Evolutionary conservation across 805 yeast genomes (phyloP), one percentile per base, ranked within the genome.

Genomic region (Grigorovia jiainica): DNA sequence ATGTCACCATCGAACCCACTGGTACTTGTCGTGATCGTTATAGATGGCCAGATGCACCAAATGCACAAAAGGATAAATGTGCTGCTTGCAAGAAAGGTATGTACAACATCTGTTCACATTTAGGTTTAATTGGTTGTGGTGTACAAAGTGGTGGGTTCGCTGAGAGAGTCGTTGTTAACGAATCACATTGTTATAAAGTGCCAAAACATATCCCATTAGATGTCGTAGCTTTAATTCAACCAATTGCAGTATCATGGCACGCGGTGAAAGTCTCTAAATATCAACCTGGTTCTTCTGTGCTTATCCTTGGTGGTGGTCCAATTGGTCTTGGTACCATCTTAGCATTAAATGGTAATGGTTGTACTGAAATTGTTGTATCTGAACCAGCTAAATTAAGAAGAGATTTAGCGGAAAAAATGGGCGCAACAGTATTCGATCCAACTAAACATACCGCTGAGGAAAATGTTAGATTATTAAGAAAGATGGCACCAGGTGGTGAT

Each of bases 251-350:
- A 62, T 72, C 47, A 50, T 41, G 79, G 78, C 82, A 76, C 48
- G 82, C 80, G 5, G 73, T 73, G 15, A 65, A 70, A 42, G 62
- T 69, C 3, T 61, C 76, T 60, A 49, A 65, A 1, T 71, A 73
- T 49, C 55, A 64, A 44, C 59, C 53, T 27, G 79, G 78, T 29
- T 63, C 66, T 15, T 55, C 66, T 11, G 76, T 72, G 3, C 56
- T 78, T 38, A 72, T 78, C 19, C 51, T 78, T 4, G 83, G 83
- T 32, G 75, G 75, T 32, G 83, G 83, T 10, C 80, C 82, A 24
- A 76, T 78, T 52, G 82, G 83, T 2, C 58, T 78, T 24, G 75
- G 81, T 29, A 70, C 79, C 1, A 65, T 78, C 18, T 59, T 78
- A 39, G 80, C 78, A n/a, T 61, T 76, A 39, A 71, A 75, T n/a